Percentiles rank a stretch among this genome's conserved stretches.
Conservation (phyloP, 1,284 basidiomycete genomes). For the Apiotrichum mycotoxinovorans region DNA sequence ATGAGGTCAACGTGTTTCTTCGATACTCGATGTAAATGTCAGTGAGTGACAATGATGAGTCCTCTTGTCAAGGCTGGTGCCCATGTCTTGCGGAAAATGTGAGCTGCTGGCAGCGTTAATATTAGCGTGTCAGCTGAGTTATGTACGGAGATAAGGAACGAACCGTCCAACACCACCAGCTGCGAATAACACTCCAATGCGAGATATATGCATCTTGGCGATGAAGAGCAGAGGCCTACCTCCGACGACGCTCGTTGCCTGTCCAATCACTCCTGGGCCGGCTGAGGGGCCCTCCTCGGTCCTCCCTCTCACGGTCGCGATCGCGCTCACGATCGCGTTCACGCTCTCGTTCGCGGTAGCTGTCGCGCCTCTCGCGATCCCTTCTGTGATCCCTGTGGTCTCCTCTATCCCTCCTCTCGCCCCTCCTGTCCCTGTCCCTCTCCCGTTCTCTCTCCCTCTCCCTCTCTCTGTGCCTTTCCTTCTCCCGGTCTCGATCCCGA, state of each 20-base stretch:
- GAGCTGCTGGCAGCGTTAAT: too few species aligned
- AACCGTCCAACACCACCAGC: too few species aligned
- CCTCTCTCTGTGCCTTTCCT: not conserved
- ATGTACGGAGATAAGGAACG: too few species aligned
- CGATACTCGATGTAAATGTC: too few species aligned
- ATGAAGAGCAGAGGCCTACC: too few species aligned
- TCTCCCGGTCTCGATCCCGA: slow-evolving; percentile 3
- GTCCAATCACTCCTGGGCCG: not conserved
- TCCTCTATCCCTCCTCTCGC: too few species aligned
- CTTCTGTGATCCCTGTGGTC: not conserved
- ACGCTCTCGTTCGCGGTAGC: slow-evolving; percentile 6
- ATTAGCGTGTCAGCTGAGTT: too few species aligned
- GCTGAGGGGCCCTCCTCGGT: slow-evolving; percentile 1
- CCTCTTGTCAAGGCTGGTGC: too few species aligned
- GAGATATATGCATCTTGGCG: not conserved
- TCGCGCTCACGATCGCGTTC: not conserved
- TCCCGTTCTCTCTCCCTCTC: not conserved
- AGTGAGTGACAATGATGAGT: too few species aligned
- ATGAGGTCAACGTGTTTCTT: too few species aligned
- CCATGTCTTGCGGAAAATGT: too few species aligned
- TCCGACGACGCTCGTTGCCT: not conserved
- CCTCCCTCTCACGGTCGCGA: slow-evolving; percentile 4
- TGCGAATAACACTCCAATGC: too few species aligned
- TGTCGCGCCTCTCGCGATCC: slow-evolving; percentile 17
- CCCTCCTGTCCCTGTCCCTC: not conserved